phyloP scores from a whole-genome alignment of 352 stramenopile species.

The Pythium dissotocum region DNA sequence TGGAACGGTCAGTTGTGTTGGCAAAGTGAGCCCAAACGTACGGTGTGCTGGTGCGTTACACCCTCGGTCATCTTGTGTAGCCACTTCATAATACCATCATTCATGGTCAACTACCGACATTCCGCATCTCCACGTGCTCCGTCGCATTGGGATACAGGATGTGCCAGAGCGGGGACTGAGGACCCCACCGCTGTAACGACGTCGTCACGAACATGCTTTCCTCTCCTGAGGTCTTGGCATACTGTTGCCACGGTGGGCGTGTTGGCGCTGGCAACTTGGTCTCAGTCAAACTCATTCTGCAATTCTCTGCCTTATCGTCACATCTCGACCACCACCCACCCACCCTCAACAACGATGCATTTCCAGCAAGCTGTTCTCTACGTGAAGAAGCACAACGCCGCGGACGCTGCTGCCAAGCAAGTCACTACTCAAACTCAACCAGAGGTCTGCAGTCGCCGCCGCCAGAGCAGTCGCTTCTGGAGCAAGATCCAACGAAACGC shows the following conservation, averaged over 20 bases:
- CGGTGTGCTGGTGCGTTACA: neutral
- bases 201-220: too few relatives aligned
- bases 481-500: neutral
- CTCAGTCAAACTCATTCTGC: neutral
- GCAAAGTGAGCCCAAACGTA: neutral
- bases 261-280: too few relatives aligned
- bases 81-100: neutral
- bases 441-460: neutral
- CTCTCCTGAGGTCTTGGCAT: too few relatives aligned
- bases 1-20: neutral
- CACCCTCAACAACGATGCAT: neutral
- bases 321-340: neutral
- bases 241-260: too few relatives aligned
- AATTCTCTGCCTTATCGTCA: neutral
- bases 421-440: neutral
- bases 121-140: neutral
- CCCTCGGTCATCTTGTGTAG: neutral
- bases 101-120: constrained; percentile 1
- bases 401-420: neutral
- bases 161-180: neutral
- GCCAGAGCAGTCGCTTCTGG: constrained; percentile 2
- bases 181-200: too few relatives aligned
- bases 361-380: constrained; percentile 1
- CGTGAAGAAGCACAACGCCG: constrained; percentile 8
- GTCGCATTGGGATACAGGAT: constrained; percentile 1